phyloP scores from a whole-genome alignment of 208 protist species.

The Blechomonas ayalai region DNA sequence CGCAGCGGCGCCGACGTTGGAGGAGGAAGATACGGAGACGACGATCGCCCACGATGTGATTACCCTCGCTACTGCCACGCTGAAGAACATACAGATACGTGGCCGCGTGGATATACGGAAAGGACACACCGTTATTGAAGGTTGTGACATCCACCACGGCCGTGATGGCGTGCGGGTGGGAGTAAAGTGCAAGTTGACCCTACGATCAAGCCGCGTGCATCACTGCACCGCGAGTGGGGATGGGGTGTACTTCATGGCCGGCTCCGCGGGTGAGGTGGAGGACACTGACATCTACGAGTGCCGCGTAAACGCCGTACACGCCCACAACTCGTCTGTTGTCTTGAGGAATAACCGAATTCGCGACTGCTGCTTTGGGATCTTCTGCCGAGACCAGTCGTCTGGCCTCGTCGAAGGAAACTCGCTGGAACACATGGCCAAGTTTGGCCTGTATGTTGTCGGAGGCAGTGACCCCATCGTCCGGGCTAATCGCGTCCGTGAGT shows the following conservation, averaged over 20 bases:
- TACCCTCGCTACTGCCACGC: constrained; percentile 30
- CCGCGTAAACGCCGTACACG: constrained; percentile 75
- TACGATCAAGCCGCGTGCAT: constrained; percentile 57
- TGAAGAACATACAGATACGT: constrained; percentile 44
- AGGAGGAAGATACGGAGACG: constrained; percentile 36
- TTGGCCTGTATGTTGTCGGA: constrained; percentile 70
- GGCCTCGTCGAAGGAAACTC: constrained; percentile 69
- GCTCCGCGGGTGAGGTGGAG: constrained; percentile 47
- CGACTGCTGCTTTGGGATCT: constrained; percentile 72
- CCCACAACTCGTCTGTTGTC: constrained; percentile 25
- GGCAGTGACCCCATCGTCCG: constrained; percentile 63
- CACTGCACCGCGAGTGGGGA: constrained; percentile 63
- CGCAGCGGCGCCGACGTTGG: constrained; percentile 9
- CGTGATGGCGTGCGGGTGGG: constrained; percentile 70
- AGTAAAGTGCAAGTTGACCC: constrained; percentile 22
- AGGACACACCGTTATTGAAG: constrained; percentile 55
- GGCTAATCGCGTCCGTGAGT: constrained; percentile 58
- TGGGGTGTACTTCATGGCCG: constrained; percentile 71
- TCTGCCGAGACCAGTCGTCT: constrained; percentile 31
- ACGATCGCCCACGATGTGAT: constrained; percentile 49
- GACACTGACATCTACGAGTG: constrained; percentile 82
- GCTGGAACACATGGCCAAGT: constrained; percentile 67
- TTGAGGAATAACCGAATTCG: constrained; percentile 62
- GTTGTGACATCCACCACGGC: constrained; percentile 74
- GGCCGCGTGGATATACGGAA: constrained; percentile 67